Evolutionary conservation across 352 stramenopile genomes (phyloP).

Genomic region (Phytophthora uliginosa): DNA sequence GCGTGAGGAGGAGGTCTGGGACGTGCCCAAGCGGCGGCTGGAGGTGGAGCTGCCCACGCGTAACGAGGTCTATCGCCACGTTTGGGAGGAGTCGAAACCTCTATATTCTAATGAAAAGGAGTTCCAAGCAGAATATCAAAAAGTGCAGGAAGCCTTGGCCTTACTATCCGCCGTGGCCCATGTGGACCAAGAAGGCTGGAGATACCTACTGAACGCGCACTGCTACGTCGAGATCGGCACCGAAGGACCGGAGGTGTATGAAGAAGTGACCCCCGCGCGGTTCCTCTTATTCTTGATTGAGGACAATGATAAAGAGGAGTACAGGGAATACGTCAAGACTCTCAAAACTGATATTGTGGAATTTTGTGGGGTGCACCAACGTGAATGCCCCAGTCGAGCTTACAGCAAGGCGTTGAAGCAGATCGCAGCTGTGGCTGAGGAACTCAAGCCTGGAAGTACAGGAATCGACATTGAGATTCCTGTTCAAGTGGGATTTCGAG

Average conservation of each 20-base stretch:
- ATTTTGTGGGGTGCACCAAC: slow-evolving; percentile 21
- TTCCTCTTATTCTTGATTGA: slow-evolving; percentile 15
- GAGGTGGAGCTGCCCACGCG: slow-evolving; percentile 24
- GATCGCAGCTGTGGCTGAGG: slow-evolving; percentile 12
- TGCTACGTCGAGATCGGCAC: slow-evolving; percentile 30
- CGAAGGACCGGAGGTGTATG: slow-evolving; percentile 23
- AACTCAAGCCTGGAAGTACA: background rate
- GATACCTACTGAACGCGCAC: slow-evolving; percentile 32
- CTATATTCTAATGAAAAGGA: slow-evolving; percentile 21
- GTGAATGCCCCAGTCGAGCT: slow-evolving; percentile 3
- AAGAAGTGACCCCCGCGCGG: slow-evolving; percentile 15
- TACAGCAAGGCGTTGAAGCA: slow-evolving; percentile 14
- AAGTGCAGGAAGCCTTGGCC: slow-evolving; percentile 34
- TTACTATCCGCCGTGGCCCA: slow-evolving; percentile 38
- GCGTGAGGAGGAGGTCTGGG: slow-evolving; percentile 28
- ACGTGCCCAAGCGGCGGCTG: slow-evolving; percentile 19
- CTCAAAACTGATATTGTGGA: slow-evolving; percentile 18
- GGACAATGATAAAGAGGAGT: slow-evolving; percentile 11
- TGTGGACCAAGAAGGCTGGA: slow-evolving; percentile 35
- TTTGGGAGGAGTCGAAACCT: background rate
- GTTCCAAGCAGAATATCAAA: slow-evolving; percentile 11
- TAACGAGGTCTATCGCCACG: background rate
- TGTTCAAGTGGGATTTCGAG: slow-evolving; percentile 13
- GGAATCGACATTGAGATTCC: slow-evolving; percentile 23
- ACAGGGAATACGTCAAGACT: slow-evolving; percentile 6